These are phyloP conservation scores for Wickerhamiella spandovensis DNA, from an alignment of 805 yeast species.

Conservation along the genomic window DNA sequence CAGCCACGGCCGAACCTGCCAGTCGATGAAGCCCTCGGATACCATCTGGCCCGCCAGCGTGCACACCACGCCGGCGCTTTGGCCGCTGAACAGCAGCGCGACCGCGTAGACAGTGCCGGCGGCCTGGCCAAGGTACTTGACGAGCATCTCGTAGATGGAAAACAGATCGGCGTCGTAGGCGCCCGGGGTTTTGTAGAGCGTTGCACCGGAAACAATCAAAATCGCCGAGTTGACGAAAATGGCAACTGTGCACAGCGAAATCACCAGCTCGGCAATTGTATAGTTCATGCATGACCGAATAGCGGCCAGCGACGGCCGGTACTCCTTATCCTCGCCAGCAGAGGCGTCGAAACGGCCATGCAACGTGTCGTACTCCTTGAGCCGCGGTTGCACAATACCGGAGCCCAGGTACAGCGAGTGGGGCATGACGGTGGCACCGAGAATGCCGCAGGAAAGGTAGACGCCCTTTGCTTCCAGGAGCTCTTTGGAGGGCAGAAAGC, in stretches of 20 bases:
- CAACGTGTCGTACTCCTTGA: constrained; percentile 56
- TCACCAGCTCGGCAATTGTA: constrained; percentile 69
- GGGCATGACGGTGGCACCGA: constrained; percentile 95
- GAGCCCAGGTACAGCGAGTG: constrained; percentile 77
- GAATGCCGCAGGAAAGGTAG: constrained; percentile 65
- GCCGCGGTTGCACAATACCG: constrained; percentile 74
- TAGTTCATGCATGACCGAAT: constrained; percentile 65
- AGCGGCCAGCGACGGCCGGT: constrained; percentile 68
- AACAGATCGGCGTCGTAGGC: constrained; percentile 70
- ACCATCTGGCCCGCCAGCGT: constrained; percentile 92
- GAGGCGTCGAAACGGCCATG: constrained; percentile 27
- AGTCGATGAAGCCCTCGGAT: constrained; percentile 72
- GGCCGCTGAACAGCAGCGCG: constrained; percentile 83
- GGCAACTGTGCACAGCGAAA: constrained; percentile 76
- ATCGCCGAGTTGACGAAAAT: constrained; percentile 87
- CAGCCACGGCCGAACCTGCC: constrained; percentile 72
- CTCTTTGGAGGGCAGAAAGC: constrained; percentile 58
- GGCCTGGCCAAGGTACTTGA: constrained; percentile 58
- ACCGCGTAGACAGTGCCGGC: constrained; percentile 85
- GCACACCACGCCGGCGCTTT: constrained; percentile 88
- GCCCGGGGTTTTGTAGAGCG: constrained; percentile 48
- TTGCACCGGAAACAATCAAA: constrained; percentile 82
- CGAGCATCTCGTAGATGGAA: constrained; percentile 62
- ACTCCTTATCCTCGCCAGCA: constrained; percentile 18
- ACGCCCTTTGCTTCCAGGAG: constrained; percentile 50